These are phyloP conservation scores for Zalaria obscura DNA, from an alignment of 2,329 filamentous ascomycete genomes.

Conservation along the genomic window DNA sequence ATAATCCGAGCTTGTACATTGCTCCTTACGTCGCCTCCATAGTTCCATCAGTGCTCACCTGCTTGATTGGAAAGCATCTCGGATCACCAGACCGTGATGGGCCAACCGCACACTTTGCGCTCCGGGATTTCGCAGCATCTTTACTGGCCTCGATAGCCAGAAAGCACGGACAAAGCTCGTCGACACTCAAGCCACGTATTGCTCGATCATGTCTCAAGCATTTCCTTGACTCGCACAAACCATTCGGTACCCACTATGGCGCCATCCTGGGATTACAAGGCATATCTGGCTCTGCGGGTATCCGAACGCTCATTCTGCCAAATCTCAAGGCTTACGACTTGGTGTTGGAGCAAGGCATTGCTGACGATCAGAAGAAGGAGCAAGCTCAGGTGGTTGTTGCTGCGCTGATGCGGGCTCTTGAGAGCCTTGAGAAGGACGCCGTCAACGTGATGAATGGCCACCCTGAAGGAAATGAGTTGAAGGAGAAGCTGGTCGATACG, in stretches of 20 bases:
- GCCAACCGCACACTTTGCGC: constrained; percentile 53
- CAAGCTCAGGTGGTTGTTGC: constrained; percentile 48
- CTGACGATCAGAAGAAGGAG: constrained; percentile 38
- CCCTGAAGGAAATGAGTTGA: constrained; percentile 24
- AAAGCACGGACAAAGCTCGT: constrained; percentile 69
- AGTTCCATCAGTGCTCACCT: constrained; percentile 80
- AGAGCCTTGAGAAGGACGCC: constrained; percentile 35
- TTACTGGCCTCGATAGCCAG: constrained; percentile 65
- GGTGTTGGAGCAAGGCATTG: constrained; percentile 41
- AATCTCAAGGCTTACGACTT: constrained; percentile 52
- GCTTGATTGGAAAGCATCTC: constrained; percentile 70
- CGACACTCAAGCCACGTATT: constrained; percentile 72
- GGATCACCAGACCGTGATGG: constrained; percentile 38
- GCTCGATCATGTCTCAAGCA: constrained; percentile 87
- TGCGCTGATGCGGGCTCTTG: constrained; percentile 42
- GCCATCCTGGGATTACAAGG: constrained; percentile 67
- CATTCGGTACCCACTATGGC: constrained; percentile 75
- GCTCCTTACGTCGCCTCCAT: constrained; percentile 56
- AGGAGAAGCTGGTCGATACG: constrained; percentile 25
- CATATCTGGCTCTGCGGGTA: constrained; percentile 55
- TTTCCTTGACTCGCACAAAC: constrained; percentile 75
- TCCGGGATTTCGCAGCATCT: constrained; percentile 73
- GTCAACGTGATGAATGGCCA: constrained; percentile 22
- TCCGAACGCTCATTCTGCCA: constrained; percentile 50
- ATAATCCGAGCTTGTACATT: constrained; percentile 67